These are phyloP conservation scores for Penicillium nucicola DNA, from an alignment of 495 filamentous ascomycete genomes.

Conservation along the genomic window DNA sequence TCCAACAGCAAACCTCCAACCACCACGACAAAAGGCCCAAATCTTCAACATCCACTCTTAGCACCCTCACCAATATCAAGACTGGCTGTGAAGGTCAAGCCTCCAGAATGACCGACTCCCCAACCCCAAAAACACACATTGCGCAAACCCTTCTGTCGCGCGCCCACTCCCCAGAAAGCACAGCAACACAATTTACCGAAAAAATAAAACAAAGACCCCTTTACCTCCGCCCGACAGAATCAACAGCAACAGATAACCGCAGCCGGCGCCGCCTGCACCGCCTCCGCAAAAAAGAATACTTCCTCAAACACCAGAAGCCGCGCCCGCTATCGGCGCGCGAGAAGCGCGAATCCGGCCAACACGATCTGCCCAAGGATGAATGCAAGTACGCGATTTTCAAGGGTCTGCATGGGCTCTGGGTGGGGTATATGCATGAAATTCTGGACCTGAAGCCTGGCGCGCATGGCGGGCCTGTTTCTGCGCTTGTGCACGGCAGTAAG, in stretches of 20 bases:
- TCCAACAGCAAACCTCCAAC: slow-evolving; percentile 6
- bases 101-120: slow-evolving; percentile 26
- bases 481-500: slow-evolving; percentile 57
- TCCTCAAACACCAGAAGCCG: slow-evolving; percentile 61
- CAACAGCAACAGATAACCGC: slow-evolving; percentile 60
- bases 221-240: slow-evolving; percentile 68
- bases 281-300: slow-evolving; percentile 52
- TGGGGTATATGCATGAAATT: slow-evolving; percentile 76
- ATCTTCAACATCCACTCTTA: background rate
- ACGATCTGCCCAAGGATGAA: slow-evolving; percentile 65
- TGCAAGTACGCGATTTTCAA: slow-evolving; percentile 75
- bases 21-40: background rate
- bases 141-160: slow-evolving; percentile 66
- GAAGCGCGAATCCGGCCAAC: slow-evolving; percentile 68
- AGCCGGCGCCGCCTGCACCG: slow-evolving; percentile 57
- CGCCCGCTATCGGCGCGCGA: slow-evolving; percentile 76
- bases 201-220: slow-evolving; percentile 82
- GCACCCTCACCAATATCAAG: background rate
- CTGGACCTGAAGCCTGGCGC: slow-evolving; percentile 44
- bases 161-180: slow-evolving; percentile 69
- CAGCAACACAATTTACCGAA: slow-evolving; percentile 68
- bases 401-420: slow-evolving; percentile 75
- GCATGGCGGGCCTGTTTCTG: slow-evolving; percentile 44
- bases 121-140: slow-evolving; percentile 42
- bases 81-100: background rate